A percentile compares a stretch with the other conserved stretches of the same genome.
These are phyloP conservation scores for Nicotiana noctiflora DNA, from an alignment of 257 asterid species.

Conservation along the genomic window DNA sequence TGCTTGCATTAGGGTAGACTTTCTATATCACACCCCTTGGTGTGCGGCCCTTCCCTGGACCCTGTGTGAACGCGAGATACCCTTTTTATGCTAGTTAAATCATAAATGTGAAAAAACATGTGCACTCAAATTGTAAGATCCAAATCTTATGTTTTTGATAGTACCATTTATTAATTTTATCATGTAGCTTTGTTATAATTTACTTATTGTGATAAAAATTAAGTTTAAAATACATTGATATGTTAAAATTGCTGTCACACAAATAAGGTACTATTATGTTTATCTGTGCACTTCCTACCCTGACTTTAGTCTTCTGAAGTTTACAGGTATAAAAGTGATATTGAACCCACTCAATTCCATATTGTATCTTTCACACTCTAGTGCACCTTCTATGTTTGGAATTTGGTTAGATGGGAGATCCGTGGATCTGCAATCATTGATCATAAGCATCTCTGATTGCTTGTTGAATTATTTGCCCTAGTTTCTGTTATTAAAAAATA, in stretches of 20 bases:
- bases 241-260: neutral
- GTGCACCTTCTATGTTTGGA: neutral
- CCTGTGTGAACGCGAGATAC: too few relatives aligned
- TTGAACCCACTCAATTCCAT: neutral
- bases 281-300: neutral
- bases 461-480: neutral
- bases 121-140: neutral
- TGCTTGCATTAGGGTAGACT: too few relatives aligned
- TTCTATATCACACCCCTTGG: too few relatives aligned
- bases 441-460: neutral
- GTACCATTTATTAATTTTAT: too few relatives aligned
- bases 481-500: neutral
- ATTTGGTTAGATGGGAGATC: neutral
- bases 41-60: too few relatives aligned
- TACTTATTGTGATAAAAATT: neutral
- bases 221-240: neutral
- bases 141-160: neutral
- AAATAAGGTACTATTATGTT: neutral
- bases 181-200: neutral
- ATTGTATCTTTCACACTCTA: neutral
- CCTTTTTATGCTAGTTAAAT: neutral
- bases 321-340: neutral
- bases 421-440: neutral
- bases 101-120: neutral
- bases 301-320: neutral